phyloP scores from a whole-genome alignment of 306 rosid species.

The Coriaria nepalensis region DNA sequence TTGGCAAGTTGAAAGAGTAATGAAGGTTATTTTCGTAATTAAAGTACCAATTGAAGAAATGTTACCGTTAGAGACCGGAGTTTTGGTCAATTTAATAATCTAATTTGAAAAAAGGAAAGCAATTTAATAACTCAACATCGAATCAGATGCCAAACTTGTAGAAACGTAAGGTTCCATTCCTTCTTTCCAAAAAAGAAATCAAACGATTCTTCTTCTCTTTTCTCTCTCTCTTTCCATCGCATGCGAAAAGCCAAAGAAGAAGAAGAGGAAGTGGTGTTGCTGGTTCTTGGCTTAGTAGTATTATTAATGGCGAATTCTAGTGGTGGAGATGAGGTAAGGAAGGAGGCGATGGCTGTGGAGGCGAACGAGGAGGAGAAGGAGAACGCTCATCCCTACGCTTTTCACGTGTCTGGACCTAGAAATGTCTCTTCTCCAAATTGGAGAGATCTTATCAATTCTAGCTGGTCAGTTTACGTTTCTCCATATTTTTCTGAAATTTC shows the following conservation, averaged over 20 bases:
- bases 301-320: conserved; percentile 29
- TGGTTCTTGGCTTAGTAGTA: conserved; percentile 4
- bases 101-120: not conserved
- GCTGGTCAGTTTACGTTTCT: conserved; percentile 45
- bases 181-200: conserved; percentile 3
- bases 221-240: conserved; percentile 7
- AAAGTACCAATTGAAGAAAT: no score
- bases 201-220: conserved; percentile 1
- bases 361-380: conserved; percentile 6
- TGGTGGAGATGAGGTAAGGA: conserved; percentile 8
- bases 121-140: conserved; percentile 4
- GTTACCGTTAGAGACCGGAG: conserved; percentile 37
- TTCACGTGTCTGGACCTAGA: conserved; percentile 92
- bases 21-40: no score
- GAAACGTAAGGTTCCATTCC: conserved; percentile 1
- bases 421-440: conserved; percentile 61
- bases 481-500: not conserved
- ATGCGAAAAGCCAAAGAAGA: conserved; percentile 19
- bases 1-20: no score
- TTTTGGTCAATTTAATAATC: conserved; percentile 11
- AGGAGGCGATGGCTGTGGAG: conserved; percentile 2
- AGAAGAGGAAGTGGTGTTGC: conserved; percentile 1
- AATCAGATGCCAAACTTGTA: conserved; percentile 30
- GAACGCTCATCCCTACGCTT: conserved; percentile 65
- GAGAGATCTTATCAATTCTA: conserved; percentile 67